A percentile compares a stretch with the other conserved stretches of the same genome.
These are phyloP conservation scores for Cyclostephanos invisitatus DNA, from an alignment of 108 stramenopile genomes.

Conservation along the genomic window DNA sequence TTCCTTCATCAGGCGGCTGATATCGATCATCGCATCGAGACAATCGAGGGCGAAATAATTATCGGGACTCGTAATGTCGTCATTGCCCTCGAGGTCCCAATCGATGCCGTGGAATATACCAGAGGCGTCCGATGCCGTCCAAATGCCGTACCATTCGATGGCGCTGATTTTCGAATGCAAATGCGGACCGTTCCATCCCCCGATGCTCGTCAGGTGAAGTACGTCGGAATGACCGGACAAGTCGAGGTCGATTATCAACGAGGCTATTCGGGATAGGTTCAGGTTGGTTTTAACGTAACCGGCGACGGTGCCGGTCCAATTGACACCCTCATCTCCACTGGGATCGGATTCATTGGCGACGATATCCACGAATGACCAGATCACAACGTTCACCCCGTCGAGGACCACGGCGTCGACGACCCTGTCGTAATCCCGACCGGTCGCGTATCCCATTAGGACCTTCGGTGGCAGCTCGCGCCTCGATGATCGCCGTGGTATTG, in stretches of 20 bases:
- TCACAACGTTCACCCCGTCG: not conserved
- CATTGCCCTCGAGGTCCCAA: slow-evolving; percentile 80
- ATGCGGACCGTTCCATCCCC: slow-evolving; percentile 4
- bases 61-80: slow-evolving; percentile 37
- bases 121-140: not conserved
- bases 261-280: not conserved
- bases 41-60: slow-evolving; percentile 49
- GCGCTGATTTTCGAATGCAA: not conserved
- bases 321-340: not conserved
- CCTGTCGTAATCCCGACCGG: not conserved
- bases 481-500: not conserved
- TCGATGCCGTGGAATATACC: slow-evolving; percentile 64
- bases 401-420: not conserved
- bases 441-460: not conserved
- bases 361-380: not conserved
- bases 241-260: not conserved
- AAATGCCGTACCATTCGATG: not conserved
- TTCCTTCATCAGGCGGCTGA: slow-evolving; percentile 29
- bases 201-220: not conserved
- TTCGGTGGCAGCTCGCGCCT: not conserved
- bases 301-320: not conserved
- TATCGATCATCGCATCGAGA: slow-evolving; percentile 51
- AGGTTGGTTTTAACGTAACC: not conserved
- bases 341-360: not conserved
- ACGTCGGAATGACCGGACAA: not conserved